Percentiles rank a stretch among this genome's conserved stretches.
Conservation (phyloP, 2,329 filamentous ascomycete genomes). For the Monilinia vaccinii-corymbosi region DNA sequence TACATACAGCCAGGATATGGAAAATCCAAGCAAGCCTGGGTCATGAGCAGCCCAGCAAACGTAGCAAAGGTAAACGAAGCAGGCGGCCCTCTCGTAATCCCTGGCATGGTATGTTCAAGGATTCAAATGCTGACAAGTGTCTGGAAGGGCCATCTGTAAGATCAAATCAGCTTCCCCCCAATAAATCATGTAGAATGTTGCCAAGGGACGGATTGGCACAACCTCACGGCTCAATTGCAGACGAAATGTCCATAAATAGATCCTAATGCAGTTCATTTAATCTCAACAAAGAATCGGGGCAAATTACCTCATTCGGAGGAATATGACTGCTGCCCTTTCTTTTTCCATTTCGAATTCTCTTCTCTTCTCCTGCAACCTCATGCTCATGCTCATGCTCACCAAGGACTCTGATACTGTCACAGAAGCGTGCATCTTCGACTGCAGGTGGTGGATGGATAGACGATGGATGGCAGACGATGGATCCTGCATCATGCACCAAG, state of each 20-base stretch:
- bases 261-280: conserved; percentile 5
- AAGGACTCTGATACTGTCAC: background rate
- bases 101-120: background rate
- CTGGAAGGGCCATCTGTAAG: background rate
- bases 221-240: background rate
- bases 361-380: no score
- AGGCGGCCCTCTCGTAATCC: background rate
- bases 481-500: no score
- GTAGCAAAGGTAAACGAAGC: background rate
- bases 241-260: conserved; percentile 8
- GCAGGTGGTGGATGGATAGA: no score
- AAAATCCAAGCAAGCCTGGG: conserved; percentile 1
- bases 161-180: conserved; percentile 3
- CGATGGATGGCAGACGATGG: no score
- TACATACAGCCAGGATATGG: no score
- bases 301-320: background rate
- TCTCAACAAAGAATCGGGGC: background rate
- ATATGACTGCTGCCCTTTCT: background rate
- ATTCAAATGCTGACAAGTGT: conserved; percentile 1
- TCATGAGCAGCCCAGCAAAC: background rate
- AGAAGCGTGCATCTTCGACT: background rate
- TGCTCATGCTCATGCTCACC: background rate
- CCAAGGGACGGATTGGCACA: background rate
- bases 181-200: background rate
- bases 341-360: no score